Evolutionary conservation across 495 filamentous ascomycete species (phyloP).

Genomic region (Aspergillus haitiensis): DNA sequence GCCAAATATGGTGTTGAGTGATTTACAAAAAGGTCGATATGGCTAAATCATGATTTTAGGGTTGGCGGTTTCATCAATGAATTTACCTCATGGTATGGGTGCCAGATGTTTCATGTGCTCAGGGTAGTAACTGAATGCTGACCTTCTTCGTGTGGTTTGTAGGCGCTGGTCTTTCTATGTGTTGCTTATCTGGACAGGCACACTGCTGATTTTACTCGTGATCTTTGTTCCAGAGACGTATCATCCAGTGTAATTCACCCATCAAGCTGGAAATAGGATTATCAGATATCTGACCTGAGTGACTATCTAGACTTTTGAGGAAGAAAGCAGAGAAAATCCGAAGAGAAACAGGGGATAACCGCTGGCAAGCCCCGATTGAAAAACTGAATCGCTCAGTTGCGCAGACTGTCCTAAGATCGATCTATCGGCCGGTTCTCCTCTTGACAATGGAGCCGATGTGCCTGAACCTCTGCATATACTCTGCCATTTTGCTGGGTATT

Average conservation of each 20-base stretch:
- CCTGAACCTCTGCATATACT: constrained; percentile 78
- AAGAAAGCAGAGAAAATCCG: constrained; percentile 71
- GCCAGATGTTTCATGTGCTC: too few species aligned
- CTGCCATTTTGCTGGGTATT: constrained; percentile 81
- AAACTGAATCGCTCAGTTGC: constrained; percentile 68
- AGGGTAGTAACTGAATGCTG: constrained; percentile 6
- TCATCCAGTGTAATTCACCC: constrained; percentile 58
- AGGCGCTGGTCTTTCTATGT: constrained; percentile 89
- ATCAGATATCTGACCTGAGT: background rate
- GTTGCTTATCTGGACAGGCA: constrained; percentile 75
- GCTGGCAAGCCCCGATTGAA: constrained; percentile 81
- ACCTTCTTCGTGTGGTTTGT: constrained; percentile 1
- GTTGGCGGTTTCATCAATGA: constrained; percentile 75
- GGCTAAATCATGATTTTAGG: constrained; percentile 25
- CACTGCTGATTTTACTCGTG: constrained; percentile 60
- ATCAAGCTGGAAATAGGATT: background rate
- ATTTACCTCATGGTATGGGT: constrained; percentile 64
- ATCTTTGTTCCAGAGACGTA: constrained; percentile 91
- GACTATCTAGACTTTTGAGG: constrained; percentile 59
- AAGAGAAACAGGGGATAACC: constrained; percentile 72
- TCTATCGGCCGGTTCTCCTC: constrained; percentile 79
- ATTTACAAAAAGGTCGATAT: background rate
- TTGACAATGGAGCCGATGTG: constrained; percentile 86
- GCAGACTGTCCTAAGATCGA: constrained; percentile 66
- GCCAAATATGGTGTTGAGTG: background rate